phyloP scores from a whole-genome alignment of 1,284 basidiomycete species.

The Sporisorium scitamineum region DNA sequence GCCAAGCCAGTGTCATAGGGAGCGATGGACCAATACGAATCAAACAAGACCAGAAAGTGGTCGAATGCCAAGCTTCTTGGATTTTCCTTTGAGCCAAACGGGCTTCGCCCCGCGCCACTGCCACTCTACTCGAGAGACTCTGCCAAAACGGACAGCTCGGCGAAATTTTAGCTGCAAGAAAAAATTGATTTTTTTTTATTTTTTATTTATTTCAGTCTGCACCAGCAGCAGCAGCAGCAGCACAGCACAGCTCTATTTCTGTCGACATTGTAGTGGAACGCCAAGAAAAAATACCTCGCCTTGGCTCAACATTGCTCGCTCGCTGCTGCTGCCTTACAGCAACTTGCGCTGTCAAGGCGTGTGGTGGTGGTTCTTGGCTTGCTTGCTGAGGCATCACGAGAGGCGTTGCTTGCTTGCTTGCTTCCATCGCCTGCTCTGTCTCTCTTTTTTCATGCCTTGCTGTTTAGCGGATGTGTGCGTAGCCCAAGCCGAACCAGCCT shows the following conservation, averaged over 20 bases:
- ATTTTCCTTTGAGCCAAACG: background rate
- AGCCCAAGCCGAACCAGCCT: slow-evolving; percentile 2
- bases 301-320: slow-evolving; percentile 1
- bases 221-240: background rate
- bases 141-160: slow-evolving; percentile 20
- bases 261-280: background rate
- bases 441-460: background rate
- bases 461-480: background rate
- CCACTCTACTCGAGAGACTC: background rate
- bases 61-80: slow-evolving; percentile 23
- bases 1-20: slow-evolving; percentile 4
- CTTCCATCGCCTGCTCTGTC: slow-evolving; percentile 4
- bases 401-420: background rate
- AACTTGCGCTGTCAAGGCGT: background rate
- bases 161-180: background rate
- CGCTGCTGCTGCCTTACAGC: background rate
- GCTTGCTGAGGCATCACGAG: slow-evolving; percentile 4
- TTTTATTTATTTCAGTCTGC: background rate
- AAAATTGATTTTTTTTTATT: background rate
- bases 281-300: slow-evolving; percentile 10
- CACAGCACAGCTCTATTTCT: background rate
- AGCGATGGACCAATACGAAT: background rate
- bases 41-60: background rate
- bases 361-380: background rate
- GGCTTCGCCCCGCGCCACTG: background rate